phyloP scores from a whole-genome alignment of 345 rosid species.

The Hibiscus syriacus region DNA sequence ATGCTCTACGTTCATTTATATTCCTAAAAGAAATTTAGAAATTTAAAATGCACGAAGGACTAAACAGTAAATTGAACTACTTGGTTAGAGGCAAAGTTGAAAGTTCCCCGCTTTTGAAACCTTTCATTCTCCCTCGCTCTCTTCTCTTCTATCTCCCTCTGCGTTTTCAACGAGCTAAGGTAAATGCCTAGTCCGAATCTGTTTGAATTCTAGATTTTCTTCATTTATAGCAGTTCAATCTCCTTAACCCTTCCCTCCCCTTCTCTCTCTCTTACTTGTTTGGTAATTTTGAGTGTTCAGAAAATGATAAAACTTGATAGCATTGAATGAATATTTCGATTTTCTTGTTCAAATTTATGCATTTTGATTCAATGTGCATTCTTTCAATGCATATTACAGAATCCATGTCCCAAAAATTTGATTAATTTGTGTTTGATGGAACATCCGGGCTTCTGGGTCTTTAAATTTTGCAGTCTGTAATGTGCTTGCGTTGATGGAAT shows the following conservation, averaged over 20 bases:
- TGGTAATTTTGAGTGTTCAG: neutral
- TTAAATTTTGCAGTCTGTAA: neutral
- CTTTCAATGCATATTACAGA: neutral
- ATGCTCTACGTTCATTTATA: too few species aligned
- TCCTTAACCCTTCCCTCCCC: neutral
- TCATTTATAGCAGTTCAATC: neutral
- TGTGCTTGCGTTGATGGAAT: neutral
- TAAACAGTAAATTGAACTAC: neutral
- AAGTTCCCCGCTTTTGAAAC: constrained; percentile 4
- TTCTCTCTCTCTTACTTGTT: neutral
- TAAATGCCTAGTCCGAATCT: neutral
- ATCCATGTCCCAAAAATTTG: neutral
- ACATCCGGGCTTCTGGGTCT: neutral
- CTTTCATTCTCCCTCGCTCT: neutral
- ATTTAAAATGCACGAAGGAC: neutral
- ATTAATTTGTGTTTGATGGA: neutral
- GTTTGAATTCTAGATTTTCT: neutral
- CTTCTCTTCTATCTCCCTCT: neutral
- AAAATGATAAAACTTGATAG: neutral
- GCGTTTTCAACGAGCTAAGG: constrained; percentile 1
- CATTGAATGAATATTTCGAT: neutral
- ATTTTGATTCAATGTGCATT: neutral
- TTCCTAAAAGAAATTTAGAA: too few species aligned
- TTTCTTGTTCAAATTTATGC: neutral
- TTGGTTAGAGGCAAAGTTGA: constrained; percentile 3